Percentiles rank a stretch among this genome's conserved stretches.
phyloP scores from a whole-genome alignment of 495 filamentous ascomycete species.

The Lepidopterella palustris region DNA sequence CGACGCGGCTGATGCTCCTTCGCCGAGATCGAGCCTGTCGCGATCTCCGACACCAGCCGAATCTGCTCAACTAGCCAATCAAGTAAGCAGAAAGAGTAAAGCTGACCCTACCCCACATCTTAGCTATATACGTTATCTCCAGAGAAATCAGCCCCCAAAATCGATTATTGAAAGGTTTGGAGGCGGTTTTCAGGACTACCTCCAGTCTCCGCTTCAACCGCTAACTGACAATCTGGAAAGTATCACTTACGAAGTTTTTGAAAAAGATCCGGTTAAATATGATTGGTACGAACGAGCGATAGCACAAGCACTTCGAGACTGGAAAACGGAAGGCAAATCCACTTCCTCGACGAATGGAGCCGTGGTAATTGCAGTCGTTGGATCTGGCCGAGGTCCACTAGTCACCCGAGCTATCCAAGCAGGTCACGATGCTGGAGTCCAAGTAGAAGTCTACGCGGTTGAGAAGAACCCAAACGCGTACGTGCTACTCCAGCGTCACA shows the following conservation, averaged over 20 bases:
- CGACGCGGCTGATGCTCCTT: conserved; percentile 41
- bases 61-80: conserved; percentile 53
- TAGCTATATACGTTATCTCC: conserved; percentile 75
- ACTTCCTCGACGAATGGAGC: conserved; percentile 55
- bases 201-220: conserved; percentile 90
- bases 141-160: conserved; percentile 67
- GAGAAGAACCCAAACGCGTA: conserved; percentile 99
- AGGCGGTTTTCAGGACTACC: conserved; percentile 82
- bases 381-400: conserved; percentile 84
- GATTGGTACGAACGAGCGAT: conserved; percentile 89
- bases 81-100: conserved; percentile 38
- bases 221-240: conserved; percentile 94
- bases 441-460: conserved; percentile 80
- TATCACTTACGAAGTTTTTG: conserved; percentile 97
- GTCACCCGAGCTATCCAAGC: conserved; percentile 80
- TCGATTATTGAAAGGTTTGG: conserved; percentile 62
- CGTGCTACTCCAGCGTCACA: conserved; percentile 81
- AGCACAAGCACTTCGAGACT: conserved; percentile 72
- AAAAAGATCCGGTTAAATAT: conserved; percentile 97
- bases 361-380: conserved; percentile 87
- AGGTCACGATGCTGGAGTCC: conserved; percentile 64
- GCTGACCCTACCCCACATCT: conserved; percentile 62
- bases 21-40: conserved; percentile 39
- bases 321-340: conserved; percentile 62
- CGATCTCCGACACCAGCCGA: conserved; percentile 32